Conservation (phyloP, 1,284 basidiomycete species). For the Sporisorium reilianum region DNA sequence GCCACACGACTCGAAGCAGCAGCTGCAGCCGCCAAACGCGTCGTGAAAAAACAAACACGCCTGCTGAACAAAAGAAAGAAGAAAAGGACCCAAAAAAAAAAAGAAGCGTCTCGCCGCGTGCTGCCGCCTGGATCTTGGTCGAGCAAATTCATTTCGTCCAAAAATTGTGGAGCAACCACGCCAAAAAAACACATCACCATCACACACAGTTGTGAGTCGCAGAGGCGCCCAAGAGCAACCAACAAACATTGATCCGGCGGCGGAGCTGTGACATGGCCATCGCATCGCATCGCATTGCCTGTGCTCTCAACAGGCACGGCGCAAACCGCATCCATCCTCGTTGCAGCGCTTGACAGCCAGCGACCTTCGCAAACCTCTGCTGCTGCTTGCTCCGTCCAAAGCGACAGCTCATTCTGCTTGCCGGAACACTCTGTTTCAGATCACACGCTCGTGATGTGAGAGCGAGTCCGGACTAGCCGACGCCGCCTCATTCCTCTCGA, state of each 20-base stretch:
- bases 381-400: not conserved
- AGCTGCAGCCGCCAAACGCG: not conserved
- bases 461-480: constrained; percentile 4
- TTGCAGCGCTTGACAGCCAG: not conserved
- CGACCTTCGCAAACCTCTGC: not conserved
- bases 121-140: not conserved
- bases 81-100: no score
- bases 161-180: constrained; percentile 12
- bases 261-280: constrained; percentile 5
- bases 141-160: constrained; percentile 5
- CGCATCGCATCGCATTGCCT: not conserved
- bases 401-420: constrained; percentile 24
- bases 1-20: not conserved
- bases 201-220: no score
- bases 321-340: not conserved
- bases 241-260: constrained; percentile 6
- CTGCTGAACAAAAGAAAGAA: not conserved
- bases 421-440: not conserved
- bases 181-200: not conserved
- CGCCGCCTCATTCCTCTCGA: not conserved
- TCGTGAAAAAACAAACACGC: constrained; percentile 3
- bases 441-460: not conserved
- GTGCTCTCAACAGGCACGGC: constrained; percentile 8
- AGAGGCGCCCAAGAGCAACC: no score
- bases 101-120: not conserved